phyloP scores from a whole-genome alignment of 2,329 filamentous ascomycete species.

The Stenocarpella maydis region DNA sequence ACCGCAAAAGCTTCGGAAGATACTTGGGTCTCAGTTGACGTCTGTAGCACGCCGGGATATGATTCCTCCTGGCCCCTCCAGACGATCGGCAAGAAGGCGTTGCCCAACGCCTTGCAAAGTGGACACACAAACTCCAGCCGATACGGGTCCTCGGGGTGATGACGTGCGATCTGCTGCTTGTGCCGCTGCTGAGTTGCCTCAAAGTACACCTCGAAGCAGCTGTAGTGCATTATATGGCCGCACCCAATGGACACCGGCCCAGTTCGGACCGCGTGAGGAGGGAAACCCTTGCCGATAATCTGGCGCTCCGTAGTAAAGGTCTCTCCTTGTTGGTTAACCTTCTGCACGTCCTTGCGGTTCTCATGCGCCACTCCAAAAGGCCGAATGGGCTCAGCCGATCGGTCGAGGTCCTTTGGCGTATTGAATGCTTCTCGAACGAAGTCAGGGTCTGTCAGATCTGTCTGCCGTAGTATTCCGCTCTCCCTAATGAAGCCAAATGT shows the following conservation, averaged over 20 bases:
- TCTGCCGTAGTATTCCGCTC: constrained; percentile 87
- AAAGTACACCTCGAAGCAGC: constrained; percentile 92
- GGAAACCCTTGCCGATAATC: constrained; percentile 89
- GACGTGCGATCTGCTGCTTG: constrained; percentile 88
- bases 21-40: constrained; percentile 49
- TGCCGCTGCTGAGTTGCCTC: constrained; percentile 85
- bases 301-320: constrained; percentile 79
- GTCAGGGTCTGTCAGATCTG: constrained; percentile 81
- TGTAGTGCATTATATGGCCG: constrained; percentile 98
- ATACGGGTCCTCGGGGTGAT: constrained; percentile 84
- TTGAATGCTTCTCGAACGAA: constrained; percentile 84
- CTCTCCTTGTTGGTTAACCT: constrained; percentile 76
- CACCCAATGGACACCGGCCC: constrained; percentile 91
- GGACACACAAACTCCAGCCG: constrained; percentile 94
- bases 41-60: constrained; percentile 76
- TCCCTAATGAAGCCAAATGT: constrained; percentile 91
- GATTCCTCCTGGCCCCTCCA: constrained; percentile 93
- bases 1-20: constrained; percentile 61
- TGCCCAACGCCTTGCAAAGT: constrained; percentile 94
- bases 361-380: constrained; percentile 92
- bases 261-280: constrained; percentile 68
- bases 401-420: constrained; percentile 83
- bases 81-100: constrained; percentile 91
- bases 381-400: constrained; percentile 80
- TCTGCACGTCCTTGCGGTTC: constrained; percentile 80